A percentile compares a stretch with the other conserved stretches of the same genome.
Evolutionary conservation across 2,329 filamentous ascomycete species (phyloP).

Genomic region (Akanthomyces lecanii): DNA sequence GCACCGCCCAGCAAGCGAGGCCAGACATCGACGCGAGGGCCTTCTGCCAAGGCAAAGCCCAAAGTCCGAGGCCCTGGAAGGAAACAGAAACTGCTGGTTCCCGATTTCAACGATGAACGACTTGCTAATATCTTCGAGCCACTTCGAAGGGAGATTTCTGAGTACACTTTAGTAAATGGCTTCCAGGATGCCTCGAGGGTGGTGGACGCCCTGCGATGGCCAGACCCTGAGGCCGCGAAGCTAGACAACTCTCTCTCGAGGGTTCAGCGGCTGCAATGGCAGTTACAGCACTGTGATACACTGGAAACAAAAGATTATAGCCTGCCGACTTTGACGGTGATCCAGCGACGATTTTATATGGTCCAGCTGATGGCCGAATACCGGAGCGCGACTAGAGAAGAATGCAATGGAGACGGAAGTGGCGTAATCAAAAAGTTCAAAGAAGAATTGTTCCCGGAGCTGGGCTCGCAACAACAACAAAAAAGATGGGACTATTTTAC

Average conservation of each 20-base stretch:
- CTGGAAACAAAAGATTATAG: not conserved
- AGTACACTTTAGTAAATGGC: not conserved
- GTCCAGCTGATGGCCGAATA: slow-evolving; percentile 11
- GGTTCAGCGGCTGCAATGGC: not conserved
- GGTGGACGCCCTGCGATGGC: not conserved
- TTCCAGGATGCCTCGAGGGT: not conserved
- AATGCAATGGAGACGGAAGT: not conserved
- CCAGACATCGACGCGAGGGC: not conserved
- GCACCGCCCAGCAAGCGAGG: not conserved
- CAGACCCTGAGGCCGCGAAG: not conserved
- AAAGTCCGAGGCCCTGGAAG: not conserved
- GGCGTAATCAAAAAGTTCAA: not conserved
- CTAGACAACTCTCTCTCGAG: not conserved
- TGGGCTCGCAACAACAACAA: not conserved
- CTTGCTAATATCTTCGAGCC: not conserved
- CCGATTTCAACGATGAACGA: not conserved
- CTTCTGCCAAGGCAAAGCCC: not conserved
- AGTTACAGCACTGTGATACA: slow-evolving; percentile 3
- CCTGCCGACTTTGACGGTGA: not conserved
- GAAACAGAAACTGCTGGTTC: not conserved
- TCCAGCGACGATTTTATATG: slow-evolving; percentile 8
- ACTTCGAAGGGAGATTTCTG: not conserved
- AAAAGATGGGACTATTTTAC: not conserved
- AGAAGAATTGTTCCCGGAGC: not conserved
- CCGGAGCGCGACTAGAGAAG: not conserved